phyloP scores from a whole-genome alignment of 2,329 filamentous ascomycete species.

The Colletotrichum ledebouriae region DNA sequence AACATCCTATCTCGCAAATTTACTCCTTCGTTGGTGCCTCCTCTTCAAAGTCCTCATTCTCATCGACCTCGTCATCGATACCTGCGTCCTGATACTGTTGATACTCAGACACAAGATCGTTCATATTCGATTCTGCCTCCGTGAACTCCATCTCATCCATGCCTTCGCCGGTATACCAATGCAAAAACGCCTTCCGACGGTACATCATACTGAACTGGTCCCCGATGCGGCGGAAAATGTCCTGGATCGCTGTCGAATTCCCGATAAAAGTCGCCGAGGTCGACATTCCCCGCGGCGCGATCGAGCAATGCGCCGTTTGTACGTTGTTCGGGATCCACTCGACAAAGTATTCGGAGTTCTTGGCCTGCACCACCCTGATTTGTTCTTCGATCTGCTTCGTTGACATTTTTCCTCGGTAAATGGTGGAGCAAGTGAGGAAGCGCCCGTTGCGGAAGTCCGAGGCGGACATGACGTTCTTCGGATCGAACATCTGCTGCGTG shows the following conservation, averaged over 20 bases:
- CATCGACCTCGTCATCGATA: constrained; percentile 83
- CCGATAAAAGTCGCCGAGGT: constrained; percentile 99
- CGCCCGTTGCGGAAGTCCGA: constrained; percentile 99
- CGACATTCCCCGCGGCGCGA: constrained; percentile 95
- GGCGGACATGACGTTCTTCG: constrained; percentile 99
- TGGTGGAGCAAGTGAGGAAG: constrained; percentile 98
- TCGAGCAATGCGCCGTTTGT: constrained; percentile 98
- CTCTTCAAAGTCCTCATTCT: constrained; percentile 89
- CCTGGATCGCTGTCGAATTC: constrained; percentile 99
- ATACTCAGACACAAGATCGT: constrained; percentile 99
- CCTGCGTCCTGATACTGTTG: constrained; percentile 99
- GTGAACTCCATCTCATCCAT: constrained; percentile 99
- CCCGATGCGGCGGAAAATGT: constrained; percentile 99
- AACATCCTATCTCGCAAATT: no score
- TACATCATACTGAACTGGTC: constrained; percentile 99
- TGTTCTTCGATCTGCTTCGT: constrained; percentile 99
- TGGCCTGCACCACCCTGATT: constrained; percentile 99
- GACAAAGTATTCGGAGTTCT: constrained; percentile 99
- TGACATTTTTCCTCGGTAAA: constrained; percentile 99
- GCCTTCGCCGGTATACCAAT: constrained; percentile 99
- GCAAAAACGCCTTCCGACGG: constrained; percentile 99
- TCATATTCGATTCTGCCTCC: constrained; percentile 99
- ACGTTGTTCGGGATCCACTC: constrained; percentile 99
- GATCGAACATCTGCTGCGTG: constrained; percentile 99
- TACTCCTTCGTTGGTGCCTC: constrained; percentile 76